Conservation (phyloP, 1,139 yeast species). For the Hyphopichia khmerensis region DNA sequence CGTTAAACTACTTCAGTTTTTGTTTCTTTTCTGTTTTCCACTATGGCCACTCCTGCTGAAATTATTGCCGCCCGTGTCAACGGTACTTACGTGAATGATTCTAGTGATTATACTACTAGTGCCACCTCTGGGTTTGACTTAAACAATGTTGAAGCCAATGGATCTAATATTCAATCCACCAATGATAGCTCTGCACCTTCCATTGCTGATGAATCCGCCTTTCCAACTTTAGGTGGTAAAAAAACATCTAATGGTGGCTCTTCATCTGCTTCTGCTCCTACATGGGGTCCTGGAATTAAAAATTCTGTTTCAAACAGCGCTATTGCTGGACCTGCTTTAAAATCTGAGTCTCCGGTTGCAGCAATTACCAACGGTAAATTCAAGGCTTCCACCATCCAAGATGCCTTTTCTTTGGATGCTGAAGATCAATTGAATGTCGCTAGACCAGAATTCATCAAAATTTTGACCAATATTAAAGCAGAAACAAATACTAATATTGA, state of each 20-base stretch:
- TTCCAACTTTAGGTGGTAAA: conserved; percentile 68
- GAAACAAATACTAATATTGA: conserved; percentile 70
- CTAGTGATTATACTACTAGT: not conserved
- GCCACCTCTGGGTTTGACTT: not conserved
- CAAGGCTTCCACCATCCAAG: conserved; percentile 54
- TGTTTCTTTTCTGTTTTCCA: not conserved
- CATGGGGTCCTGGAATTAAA: conserved; percentile 29
- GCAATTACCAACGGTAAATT: conserved; percentile 18
- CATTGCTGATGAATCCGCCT: conserved; percentile 55
- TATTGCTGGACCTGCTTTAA: conserved; percentile 36
- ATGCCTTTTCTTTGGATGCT: conserved; percentile 68
- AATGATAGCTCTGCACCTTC: conserved; percentile 25
- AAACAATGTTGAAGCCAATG: not conserved
- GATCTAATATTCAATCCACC: conserved; percentile 4
- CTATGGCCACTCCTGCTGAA: conserved; percentile 62
- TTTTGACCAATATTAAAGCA: conserved; percentile 61
- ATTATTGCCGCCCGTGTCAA: conserved; percentile 54
- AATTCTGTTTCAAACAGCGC: conserved; percentile 7
- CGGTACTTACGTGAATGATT: conserved; percentile 22
- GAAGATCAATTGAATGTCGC: conserved; percentile 65
- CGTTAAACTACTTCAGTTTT: not conserved
- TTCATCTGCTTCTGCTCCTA: conserved; percentile 18
- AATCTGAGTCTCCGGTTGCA: conserved; percentile 30
- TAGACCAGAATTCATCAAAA: conserved; percentile 63
- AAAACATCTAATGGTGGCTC: conserved; percentile 16